Conservation (phyloP, 768 basidiomycete genomes). For the Podaxis carcinomalis region DNA sequence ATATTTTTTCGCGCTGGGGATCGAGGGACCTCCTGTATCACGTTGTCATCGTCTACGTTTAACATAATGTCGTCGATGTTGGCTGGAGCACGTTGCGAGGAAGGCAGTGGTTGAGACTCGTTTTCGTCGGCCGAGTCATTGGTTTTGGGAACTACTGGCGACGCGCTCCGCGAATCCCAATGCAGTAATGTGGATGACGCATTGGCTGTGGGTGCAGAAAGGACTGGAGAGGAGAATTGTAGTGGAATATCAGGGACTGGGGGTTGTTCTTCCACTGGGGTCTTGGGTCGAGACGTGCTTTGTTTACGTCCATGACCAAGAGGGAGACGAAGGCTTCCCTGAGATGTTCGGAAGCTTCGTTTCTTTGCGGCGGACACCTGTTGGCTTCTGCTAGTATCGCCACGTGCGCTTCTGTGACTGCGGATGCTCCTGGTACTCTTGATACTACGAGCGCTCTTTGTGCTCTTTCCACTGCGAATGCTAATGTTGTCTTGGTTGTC, state of each 20-base stretch:
- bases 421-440: constrained; percentile 31
- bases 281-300: constrained; percentile 16
- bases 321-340: constrained; percentile 63
- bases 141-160: background rate
- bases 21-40: constrained; percentile 7
- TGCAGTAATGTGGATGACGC: constrained; percentile 20
- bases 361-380: constrained; percentile 61
- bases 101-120: background rate
- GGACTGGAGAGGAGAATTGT: constrained; percentile 20
- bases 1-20: constrained; percentile 3
- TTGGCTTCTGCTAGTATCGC: constrained; percentile 29
- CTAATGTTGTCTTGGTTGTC: constrained; percentile 6
- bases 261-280: constrained; percentile 25
- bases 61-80: constrained; percentile 10
- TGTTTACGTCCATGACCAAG: constrained; percentile 22
- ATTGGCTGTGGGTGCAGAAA: constrained; percentile 17
- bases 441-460: constrained; percentile 24
- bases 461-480: constrained; percentile 24
- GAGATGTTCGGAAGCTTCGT: constrained; percentile 60
- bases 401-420: constrained; percentile 24
- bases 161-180: constrained; percentile 11
- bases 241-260: constrained; percentile 30
- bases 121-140: background rate
- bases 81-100: background rate
- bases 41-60: constrained; percentile 4